Evolutionary conservation across 2,329 filamentous ascomycete genomes (phyloP).

Genomic region (Graphilbum ipis-grandicollis): DNA sequence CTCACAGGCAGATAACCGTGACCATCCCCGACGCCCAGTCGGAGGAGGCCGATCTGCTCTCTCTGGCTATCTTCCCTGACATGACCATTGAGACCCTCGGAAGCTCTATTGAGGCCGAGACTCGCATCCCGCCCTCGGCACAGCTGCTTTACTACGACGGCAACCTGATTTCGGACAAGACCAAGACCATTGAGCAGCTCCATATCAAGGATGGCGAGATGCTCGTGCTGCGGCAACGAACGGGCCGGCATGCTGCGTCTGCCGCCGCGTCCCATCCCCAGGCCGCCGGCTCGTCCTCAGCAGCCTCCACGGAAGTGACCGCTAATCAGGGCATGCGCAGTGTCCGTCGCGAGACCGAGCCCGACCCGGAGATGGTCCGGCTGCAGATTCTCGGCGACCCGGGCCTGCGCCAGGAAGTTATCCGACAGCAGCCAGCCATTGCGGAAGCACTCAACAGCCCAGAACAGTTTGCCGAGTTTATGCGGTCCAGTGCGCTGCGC

Average conservation of each 20-base stretch:
- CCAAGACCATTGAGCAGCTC: constrained; percentile 66
- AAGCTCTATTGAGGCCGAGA: constrained; percentile 74
- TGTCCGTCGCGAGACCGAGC: constrained; percentile 13
- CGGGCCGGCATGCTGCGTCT: constrained; percentile 14
- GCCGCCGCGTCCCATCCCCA: constrained; percentile 13
- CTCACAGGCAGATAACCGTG: constrained; percentile 65
- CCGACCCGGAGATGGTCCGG: constrained; percentile 67
- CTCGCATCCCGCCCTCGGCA: constrained; percentile 48
- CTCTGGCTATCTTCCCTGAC: constrained; percentile 64
- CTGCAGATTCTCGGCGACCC: constrained; percentile 71
- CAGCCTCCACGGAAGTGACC: too few species aligned
- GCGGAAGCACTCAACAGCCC: constrained; percentile 61
- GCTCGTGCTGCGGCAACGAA: constrained; percentile 65
- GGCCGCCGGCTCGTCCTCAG: constrained; percentile 12
- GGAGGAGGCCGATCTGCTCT: constrained; percentile 57
- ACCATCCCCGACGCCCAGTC: constrained; percentile 62
- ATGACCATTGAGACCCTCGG: constrained; percentile 77
- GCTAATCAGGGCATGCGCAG: constrained; percentile 11
- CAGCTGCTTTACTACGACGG: constrained; percentile 90
- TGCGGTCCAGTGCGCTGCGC: constrained; percentile 47
- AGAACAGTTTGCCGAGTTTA: constrained; percentile 56
- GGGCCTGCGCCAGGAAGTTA: constrained; percentile 50
- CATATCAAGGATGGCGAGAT: constrained; percentile 80
- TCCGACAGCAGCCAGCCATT: constrained; percentile 57
- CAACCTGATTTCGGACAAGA: constrained; percentile 56